A percentile compares a stretch with the other conserved stretches of the same genome.
phyloP scores from a whole-genome alignment of 331 rosid genomes.

The Saraca asoca region DNA sequence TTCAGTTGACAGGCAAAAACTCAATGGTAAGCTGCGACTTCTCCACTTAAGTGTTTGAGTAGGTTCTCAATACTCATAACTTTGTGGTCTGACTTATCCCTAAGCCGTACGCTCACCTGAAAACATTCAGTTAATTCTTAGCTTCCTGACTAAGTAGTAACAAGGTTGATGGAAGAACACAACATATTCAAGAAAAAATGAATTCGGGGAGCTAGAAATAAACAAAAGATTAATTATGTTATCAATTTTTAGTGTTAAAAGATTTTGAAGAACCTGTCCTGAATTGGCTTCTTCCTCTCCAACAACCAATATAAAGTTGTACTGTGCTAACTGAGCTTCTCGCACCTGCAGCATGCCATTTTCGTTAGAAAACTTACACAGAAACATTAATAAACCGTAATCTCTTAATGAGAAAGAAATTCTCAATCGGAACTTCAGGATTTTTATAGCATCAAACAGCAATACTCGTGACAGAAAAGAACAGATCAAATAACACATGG shows the following conservation, averaged over 20 bases:
- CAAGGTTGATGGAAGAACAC: no score
- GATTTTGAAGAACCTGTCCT: constrained; percentile 74
- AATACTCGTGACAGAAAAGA: background rate
- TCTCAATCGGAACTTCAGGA: constrained; percentile 7
- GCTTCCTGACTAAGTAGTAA: no score
- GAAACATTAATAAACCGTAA: background rate
- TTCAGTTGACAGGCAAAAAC: no score
- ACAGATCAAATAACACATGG: background rate
- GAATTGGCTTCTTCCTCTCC: constrained; percentile 92
- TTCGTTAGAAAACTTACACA: constrained; percentile 15
- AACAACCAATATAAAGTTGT: constrained; percentile 88
- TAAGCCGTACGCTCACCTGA: no score
- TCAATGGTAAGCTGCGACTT: constrained; percentile 39
- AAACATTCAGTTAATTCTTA: no score
- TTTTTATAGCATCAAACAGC: background rate
- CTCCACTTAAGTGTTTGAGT: constrained; percentile 48
- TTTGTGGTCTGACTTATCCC: constrained; percentile 24
- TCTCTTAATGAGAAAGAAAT: background rate
- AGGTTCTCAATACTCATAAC: constrained; percentile 46
- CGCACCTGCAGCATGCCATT: constrained; percentile 67
- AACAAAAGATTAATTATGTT: constrained; percentile 1
- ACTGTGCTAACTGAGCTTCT: constrained; percentile 93
- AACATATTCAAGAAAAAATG: no score
- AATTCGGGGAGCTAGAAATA: no score
- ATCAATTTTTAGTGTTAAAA: constrained; percentile 9